These are phyloP conservation scores for Metschnikowia vanudenii DNA, from an alignment of 805 yeast genomes.

Conservation along the genomic window DNA sequence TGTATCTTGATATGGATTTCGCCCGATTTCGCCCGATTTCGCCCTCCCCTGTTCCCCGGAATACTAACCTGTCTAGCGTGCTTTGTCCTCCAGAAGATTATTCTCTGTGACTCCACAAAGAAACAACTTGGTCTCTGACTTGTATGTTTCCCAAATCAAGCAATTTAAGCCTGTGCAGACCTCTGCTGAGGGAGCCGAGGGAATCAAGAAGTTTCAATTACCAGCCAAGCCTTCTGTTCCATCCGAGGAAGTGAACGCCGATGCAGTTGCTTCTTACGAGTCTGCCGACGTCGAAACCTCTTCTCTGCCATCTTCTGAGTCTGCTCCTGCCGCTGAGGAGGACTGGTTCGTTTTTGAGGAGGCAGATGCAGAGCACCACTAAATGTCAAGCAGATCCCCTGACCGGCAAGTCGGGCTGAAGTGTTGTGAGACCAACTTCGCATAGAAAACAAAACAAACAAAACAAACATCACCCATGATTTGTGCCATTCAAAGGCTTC, in stretches of 20 bases:
- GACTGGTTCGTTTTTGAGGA: slow-evolving; percentile 84
- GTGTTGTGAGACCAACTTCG: not conserved
- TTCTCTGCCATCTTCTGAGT: slow-evolving; percentile 29
- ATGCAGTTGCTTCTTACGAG: slow-evolving; percentile 69
- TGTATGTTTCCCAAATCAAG: slow-evolving; percentile 84
- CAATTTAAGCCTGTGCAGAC: slow-evolving; percentile 82
- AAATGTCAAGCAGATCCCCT: not conserved
- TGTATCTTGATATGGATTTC: no score
- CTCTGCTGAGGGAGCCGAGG: slow-evolving; percentile 70
- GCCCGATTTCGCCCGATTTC: not conserved
- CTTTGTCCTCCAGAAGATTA: slow-evolving; percentile 37
- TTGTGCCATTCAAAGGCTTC: not conserved
- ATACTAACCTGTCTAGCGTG: slow-evolving; percentile 24
- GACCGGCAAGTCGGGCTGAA: not conserved
- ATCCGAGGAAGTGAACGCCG: slow-evolving; percentile 63
- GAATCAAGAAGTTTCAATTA: slow-evolving; percentile 78
- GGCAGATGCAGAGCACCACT: slow-evolving; percentile 58
- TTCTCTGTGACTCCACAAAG: slow-evolving; percentile 44
- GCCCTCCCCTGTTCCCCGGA: no score
- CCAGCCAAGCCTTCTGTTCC: slow-evolving; percentile 82
- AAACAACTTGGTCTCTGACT: slow-evolving; percentile 71
- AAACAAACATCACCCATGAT: not conserved
- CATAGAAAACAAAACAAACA: slow-evolving; percentile 4
- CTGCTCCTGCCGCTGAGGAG: slow-evolving; percentile 52
- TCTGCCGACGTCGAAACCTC: slow-evolving; percentile 70